Conservation (phyloP, 2,329 filamentous ascomycete species). For the Chlorencoelia australis region DNA sequence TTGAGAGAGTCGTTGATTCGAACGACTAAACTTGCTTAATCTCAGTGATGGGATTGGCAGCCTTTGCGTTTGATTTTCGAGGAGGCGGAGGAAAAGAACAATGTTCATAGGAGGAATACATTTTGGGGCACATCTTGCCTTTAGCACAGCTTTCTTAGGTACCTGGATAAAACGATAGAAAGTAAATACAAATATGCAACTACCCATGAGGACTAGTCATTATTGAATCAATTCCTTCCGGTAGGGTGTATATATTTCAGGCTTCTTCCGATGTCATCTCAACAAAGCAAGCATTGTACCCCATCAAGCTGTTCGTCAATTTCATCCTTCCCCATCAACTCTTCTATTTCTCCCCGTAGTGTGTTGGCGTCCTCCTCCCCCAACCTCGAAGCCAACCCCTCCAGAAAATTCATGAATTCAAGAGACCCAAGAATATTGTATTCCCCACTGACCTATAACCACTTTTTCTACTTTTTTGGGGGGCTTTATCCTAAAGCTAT, state of each 20-base stretch:
- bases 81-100: constrained; percentile 10
- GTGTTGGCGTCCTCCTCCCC: constrained; percentile 13
- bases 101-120: constrained; percentile 7
- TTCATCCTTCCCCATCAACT: constrained; percentile 15
- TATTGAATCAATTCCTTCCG: constrained; percentile 5
- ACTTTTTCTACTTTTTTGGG: too few species aligned
- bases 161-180: constrained; percentile 4
- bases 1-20: constrained; percentile 6
- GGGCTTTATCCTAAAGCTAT: too few species aligned
- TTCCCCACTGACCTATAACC: constrained; percentile 7
- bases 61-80: too few species aligned
- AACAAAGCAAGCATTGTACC: constrained; percentile 1
- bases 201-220: constrained; percentile 1
- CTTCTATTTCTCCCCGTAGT: constrained; percentile 13
- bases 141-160: constrained; percentile 6
- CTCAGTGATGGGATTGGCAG: constrained; percentile 6
- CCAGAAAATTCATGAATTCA: constrained; percentile 20
- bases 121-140: constrained; percentile 5
- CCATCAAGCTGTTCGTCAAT: constrained; percentile 23
- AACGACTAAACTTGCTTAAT: constrained; percentile 8
- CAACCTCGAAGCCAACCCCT: constrained; percentile 17
- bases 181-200: constrained; percentile 6
- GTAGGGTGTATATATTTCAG: constrained; percentile 1
- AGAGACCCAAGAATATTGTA: constrained; percentile 17
- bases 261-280: not conserved